Conservation (phyloP, 169 alveolate genomes). For the Plasmodium vivax region DNA sequence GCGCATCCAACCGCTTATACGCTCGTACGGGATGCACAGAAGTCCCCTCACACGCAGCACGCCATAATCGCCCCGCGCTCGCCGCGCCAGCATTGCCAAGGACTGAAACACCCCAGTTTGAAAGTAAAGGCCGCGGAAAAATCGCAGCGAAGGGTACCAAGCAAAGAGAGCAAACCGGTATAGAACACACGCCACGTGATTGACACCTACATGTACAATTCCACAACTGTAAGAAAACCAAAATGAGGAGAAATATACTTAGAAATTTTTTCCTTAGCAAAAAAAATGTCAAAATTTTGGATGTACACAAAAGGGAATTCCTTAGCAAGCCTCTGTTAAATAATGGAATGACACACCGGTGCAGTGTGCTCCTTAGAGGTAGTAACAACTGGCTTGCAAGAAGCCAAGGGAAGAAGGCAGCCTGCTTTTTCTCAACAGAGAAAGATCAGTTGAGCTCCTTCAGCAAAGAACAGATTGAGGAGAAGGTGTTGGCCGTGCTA, state of each 20-base stretch:
- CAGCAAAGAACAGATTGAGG: constrained; percentile 63
- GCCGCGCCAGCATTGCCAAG: not conserved
- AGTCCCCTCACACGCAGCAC: not conserved
- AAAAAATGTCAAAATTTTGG: constrained; percentile 8
- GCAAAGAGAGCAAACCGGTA: not conserved
- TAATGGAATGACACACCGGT: constrained; percentile 29
- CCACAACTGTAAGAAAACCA: constrained; percentile 7
- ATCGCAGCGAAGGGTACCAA: not conserved
- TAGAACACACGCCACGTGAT: not conserved
- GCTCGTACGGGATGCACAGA: not conserved
- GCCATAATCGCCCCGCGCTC: not conserved
- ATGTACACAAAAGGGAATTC: constrained; percentile 21
- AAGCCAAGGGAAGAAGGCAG: not conserved
- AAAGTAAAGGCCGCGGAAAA: not conserved
- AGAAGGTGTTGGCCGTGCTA: constrained; percentile 60
- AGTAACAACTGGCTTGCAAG: constrained; percentile 7
- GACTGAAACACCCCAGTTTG: not conserved
- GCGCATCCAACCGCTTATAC: not conserved
- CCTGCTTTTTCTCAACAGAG: constrained; percentile 39
- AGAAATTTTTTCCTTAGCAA: constrained; percentile 7
- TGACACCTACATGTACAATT: not conserved
- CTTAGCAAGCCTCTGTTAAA: constrained; percentile 3
- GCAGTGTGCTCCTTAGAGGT: not conserved
- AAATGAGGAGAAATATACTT: constrained; percentile 54
- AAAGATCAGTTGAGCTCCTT: constrained; percentile 13